Evolutionary conservation across 2,329 filamentous ascomycete species (phyloP), one percentile per base, ranked within the genome.

Genomic region (Fusarium aywerte): DNA sequence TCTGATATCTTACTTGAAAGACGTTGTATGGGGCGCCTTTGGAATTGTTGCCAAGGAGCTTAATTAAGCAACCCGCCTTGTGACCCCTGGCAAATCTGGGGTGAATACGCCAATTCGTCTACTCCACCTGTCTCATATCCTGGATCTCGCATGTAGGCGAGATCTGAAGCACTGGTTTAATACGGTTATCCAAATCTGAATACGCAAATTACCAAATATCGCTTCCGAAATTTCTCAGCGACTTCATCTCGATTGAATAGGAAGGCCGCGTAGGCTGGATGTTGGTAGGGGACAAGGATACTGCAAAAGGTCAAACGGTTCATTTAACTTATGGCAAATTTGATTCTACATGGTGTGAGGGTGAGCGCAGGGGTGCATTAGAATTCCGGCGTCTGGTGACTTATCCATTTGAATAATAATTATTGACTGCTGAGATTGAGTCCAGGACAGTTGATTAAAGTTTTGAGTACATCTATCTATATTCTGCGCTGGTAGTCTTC

Each of bases 91-190:
- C 65, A 53, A 72, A 71, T 67, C 69, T 23, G 69, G 69, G 69
- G 65, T 62, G 48, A 56, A 51, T 31, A 40, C 55, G 54, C 40
- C 51, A 45, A 53, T 25, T 31, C 25, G 13, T 20, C 36, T 43
- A 21, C 47, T 53, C 58, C 66, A 48, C 54, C 48, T 32, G 20
- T 31, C 51, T 72, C 68, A 72, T 72, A 71, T 72, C 69, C 69
- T 69, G 43, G 40, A 25, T 48, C 23, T 39, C 44, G 25, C 49
- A 39, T 45, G 15, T 62, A 8, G 20, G 21, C 25, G 33, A 27
- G 29, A 25, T 62, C 42, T 63, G n/a, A 45, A 47, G 60, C 33
- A 45, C n/a, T 18, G 58, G 52, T 43, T 60, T 33, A 25, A 23
- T 38, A 25, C 23, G 33, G 15, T 40, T 45, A 27, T 40, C 39